Conservation (phyloP, 768 basidiomycete species). For the Pisolithus sp. region DNA sequence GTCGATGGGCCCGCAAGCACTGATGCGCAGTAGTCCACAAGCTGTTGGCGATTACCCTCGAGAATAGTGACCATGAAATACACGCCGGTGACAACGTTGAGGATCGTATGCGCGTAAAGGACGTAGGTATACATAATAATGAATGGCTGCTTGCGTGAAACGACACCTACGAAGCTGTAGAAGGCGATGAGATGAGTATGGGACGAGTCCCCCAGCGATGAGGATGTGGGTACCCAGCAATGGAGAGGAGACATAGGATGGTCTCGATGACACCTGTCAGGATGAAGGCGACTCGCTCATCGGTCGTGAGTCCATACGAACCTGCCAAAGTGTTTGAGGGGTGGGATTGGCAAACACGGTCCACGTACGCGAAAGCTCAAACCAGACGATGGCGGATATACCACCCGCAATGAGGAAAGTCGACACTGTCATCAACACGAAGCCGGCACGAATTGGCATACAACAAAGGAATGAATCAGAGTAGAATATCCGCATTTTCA, state of each 20-base stretch:
- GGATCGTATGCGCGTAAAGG: conserved; percentile 49
- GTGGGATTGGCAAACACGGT: not conserved
- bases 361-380: conserved; percentile 51
- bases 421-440: conserved; percentile 47
- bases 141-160: conserved; percentile 57
- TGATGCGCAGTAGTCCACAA: conserved; percentile 39
- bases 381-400: conserved; percentile 53
- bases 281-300: conserved; percentile 37
- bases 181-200: conserved; percentile 1
- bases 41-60: conserved; percentile 37
- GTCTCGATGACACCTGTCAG: conserved; percentile 49
- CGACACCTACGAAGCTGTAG: conserved; percentile 53
- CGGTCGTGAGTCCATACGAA: conserved; percentile 25
- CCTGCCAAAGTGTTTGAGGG: conserved; percentile 21
- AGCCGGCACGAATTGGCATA: conserved; percentile 56
- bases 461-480: conserved; percentile 57
- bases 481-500: conserved; percentile 41
- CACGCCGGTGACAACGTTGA: conserved; percentile 46
- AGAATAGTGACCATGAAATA: conserved; percentile 48
- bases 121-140: conserved; percentile 50
- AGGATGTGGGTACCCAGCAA: conserved; percentile 41
- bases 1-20: conserved; percentile 35
- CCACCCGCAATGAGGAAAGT: conserved; percentile 49
- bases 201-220: not conserved
- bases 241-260: conserved; percentile 45